Evolutionary conservation across 306 rosid species (phyloP).

Genomic region (Fragaria iinumae): DNA sequence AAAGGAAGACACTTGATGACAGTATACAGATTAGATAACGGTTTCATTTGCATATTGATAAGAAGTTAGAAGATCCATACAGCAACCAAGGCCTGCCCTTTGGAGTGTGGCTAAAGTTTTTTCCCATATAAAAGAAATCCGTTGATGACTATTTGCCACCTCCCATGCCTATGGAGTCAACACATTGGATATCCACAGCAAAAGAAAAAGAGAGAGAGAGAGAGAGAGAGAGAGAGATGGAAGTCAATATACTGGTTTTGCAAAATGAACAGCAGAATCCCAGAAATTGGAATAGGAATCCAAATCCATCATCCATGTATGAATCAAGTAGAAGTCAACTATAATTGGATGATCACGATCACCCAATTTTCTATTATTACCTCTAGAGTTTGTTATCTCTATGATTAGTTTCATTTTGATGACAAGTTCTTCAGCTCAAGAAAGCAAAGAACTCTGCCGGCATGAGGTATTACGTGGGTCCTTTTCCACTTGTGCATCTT

Average conservation of each 20-base stretch:
- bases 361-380: neutral
- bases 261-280: neutral
- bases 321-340: conserved; percentile 5
- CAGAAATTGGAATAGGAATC: neutral
- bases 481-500: conserved; percentile 3
- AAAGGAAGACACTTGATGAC: neutral
- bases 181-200: neutral
- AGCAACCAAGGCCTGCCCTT: conserved; percentile 8
- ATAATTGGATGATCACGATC: neutral
- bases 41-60: neutral
- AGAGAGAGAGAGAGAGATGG: neutral
- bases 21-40: neutral
- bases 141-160: neutral
- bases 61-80: neutral
- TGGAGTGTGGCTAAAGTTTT: conserved; percentile 24
- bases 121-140: neutral
- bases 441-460: conserved; percentile 6
- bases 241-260: neutral
- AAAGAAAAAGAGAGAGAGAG: neutral
- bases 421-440: neutral
- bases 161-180: neutral
- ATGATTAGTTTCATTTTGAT: neutral
- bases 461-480: conserved; percentile 13
- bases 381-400: neutral
- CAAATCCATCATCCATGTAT: neutral